These are phyloP conservation scores for Pseudocercospora fuligena DNA, from an alignment of 2,329 filamentous ascomycete species.

Conservation along the genomic window DNA sequence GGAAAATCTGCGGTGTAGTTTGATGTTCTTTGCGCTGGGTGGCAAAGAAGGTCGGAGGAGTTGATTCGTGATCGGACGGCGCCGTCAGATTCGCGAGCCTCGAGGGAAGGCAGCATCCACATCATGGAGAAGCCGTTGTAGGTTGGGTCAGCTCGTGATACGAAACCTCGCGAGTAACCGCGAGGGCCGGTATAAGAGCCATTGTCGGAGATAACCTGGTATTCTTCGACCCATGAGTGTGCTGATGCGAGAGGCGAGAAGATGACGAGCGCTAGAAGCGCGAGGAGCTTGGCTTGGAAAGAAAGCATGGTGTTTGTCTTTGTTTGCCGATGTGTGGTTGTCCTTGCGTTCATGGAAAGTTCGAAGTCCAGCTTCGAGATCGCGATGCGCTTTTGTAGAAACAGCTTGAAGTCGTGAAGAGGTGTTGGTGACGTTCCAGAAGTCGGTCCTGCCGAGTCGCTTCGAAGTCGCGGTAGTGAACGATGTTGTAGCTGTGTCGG, in stretches of 20 bases:
- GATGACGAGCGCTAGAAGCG: slow-evolving; percentile 32
- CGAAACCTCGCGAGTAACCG: slow-evolving; percentile 77
- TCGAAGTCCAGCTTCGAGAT: slow-evolving; percentile 28
- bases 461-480: slow-evolving; percentile 15
- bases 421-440: slow-evolving; percentile 23
- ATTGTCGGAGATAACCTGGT: slow-evolving; percentile 71
- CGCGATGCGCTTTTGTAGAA: slow-evolving; percentile 18
- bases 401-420: slow-evolving; percentile 24
- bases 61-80: slow-evolving; percentile 54
- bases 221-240: slow-evolving; percentile 84
- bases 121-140: slow-evolving; percentile 65
- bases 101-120: slow-evolving; percentile 64
- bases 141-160: slow-evolving; percentile 59
- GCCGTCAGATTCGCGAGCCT: slow-evolving; percentile 36
- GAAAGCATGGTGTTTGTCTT: slow-evolving; percentile 19
- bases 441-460: slow-evolving; percentile 25
- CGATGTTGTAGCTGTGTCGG: slow-evolving; percentile 9
- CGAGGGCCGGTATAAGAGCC: slow-evolving; percentile 72
- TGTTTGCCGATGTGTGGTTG: slow-evolving; percentile 14
- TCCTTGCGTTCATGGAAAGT: slow-evolving; percentile 12
- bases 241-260: slow-evolving; percentile 45
- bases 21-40: slow-evolving; percentile 63
- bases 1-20: slow-evolving; percentile 61
- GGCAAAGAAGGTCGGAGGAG: slow-evolving; percentile 65
- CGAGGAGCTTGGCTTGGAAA: slow-evolving; percentile 15